A percentile compares a stretch with the other conserved stretches of the same genome.
Conservation (phyloP, 2,329 filamentous ascomycete genomes). For the Scedosporium aurantiacum region DNA sequence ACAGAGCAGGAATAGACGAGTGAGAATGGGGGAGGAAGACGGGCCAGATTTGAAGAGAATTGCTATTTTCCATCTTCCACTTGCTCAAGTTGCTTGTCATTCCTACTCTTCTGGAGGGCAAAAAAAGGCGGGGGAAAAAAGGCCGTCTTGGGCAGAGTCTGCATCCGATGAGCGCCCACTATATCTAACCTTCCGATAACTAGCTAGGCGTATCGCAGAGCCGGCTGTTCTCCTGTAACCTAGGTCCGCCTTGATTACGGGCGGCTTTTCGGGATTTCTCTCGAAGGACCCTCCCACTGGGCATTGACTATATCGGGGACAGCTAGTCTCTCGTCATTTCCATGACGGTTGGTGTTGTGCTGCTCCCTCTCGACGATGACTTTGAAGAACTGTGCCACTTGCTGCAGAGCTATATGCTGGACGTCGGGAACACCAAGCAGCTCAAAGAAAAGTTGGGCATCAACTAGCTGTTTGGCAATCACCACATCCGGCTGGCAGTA, state of each 20-base stretch:
- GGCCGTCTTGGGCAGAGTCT: no score
- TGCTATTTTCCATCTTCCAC: no score
- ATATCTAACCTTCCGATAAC: background rate
- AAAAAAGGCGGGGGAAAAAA: no score
- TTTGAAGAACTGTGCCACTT: slow-evolving; percentile 44
- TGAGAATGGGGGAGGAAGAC: no score
- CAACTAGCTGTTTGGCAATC: slow-evolving; percentile 45
- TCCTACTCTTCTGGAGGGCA: no score
- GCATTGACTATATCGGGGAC: background rate
- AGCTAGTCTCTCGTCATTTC: slow-evolving; percentile 11
- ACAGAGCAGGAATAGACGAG: no score
- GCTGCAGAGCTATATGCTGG: slow-evolving; percentile 34
- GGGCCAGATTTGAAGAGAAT: no score
- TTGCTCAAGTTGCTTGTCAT: no score
- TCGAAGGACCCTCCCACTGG: slow-evolving; percentile 5
- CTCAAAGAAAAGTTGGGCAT: slow-evolving; percentile 38
- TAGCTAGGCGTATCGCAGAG: background rate
- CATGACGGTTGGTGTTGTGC: slow-evolving; percentile 15
- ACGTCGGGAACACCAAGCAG: slow-evolving; percentile 33
- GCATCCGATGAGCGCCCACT: no score
- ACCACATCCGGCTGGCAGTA: slow-evolving; percentile 48
- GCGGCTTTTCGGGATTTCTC: background rate
- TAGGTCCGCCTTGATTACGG: background rate
- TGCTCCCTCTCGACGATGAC: slow-evolving; percentile 36
- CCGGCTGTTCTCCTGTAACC: background rate